Evolutionary conservation across 441 rosid species (phyloP).

Genomic region (Arabidopsis lyrata): DNA sequence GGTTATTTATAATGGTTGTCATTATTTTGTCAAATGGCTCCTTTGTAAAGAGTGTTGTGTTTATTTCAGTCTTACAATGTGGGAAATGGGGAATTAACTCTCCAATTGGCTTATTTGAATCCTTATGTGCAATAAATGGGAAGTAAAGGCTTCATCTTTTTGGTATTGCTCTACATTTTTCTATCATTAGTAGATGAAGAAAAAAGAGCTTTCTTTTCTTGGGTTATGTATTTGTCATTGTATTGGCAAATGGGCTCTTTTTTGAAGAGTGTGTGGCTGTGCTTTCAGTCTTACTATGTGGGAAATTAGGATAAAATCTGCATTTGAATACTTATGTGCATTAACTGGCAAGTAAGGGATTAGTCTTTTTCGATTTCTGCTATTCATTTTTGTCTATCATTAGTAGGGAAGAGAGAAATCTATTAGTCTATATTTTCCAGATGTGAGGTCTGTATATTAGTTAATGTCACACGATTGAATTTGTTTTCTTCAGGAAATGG

Average conservation of each 20-base stretch:
- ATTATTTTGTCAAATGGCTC: background rate
- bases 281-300: background rate
- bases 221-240: background rate
- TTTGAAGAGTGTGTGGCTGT: background rate
- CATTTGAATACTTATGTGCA: background rate
- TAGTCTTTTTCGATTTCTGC: background rate
- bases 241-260: background rate
- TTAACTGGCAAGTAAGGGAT: background rate
- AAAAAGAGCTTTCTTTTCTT: background rate
- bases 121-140: no score
- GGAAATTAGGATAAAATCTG: background rate
- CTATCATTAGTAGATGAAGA: no score
- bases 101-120: no score
- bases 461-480: conserved; percentile 10
- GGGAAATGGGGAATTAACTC: no score
- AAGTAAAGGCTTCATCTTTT: no score
- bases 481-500: background rate
- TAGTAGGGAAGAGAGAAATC: conserved; percentile 8
- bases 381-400: background rate
- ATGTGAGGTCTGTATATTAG: background rate
- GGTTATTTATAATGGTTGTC: background rate
- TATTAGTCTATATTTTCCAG: background rate
- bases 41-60: background rate
- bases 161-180: no score
- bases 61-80: background rate